Percentiles rank a stretch among this genome's conserved stretches.
These are phyloP conservation scores for Porphyra umbilicalis DNA, from an alignment of 31 red algal species.

Conservation along the genomic window DNA sequence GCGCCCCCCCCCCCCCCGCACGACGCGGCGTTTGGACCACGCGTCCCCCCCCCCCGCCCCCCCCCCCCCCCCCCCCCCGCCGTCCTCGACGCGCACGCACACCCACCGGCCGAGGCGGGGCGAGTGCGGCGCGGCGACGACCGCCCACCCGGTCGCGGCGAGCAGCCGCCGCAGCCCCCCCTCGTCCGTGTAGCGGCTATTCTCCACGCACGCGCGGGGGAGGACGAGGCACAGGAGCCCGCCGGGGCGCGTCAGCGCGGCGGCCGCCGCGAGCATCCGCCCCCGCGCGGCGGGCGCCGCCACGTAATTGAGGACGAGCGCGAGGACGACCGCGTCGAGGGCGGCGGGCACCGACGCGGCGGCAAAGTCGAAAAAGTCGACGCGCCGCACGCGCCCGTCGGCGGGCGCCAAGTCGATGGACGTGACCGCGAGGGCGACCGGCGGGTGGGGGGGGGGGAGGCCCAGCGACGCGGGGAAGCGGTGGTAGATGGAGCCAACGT, in stretches of 20 bases:
- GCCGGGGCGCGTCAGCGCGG: neutral
- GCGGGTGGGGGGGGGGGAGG: slow-evolving; percentile 14
- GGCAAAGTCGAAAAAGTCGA: slow-evolving; percentile 49
- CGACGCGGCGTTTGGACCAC: neutral
- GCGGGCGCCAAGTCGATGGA: slow-evolving; percentile 45
- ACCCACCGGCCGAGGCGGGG: neutral
- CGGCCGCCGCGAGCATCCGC: slow-evolving; percentile 19
- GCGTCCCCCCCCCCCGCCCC: neutral
- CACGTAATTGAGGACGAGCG: slow-evolving; percentile 50
- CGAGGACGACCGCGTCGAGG: slow-evolving; percentile 36
- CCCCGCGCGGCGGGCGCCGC: slow-evolving; percentile 20
- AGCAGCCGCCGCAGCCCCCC: slow-evolving; percentile 2
- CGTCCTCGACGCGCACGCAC: neutral
- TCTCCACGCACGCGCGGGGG: slow-evolving; percentile 28
- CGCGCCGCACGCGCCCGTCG: slow-evolving; percentile 20
- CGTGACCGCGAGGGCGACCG: slow-evolving; percentile 8
- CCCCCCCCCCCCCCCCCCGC: neutral
- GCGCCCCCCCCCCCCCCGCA: neutral
- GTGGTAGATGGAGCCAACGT: slow-evolving; percentile 42
- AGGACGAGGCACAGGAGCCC: slow-evolving; percentile 25
- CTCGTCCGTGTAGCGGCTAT: slow-evolving; percentile 33
- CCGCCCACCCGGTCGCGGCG: slow-evolving; percentile 9
- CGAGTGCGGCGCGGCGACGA: neutral
- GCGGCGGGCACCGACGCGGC: neutral
- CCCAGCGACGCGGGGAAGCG: slow-evolving; percentile 25